Conservation (phyloP, 1,284 basidiomycete genomes). For the Puccinia novopanici region DNA sequence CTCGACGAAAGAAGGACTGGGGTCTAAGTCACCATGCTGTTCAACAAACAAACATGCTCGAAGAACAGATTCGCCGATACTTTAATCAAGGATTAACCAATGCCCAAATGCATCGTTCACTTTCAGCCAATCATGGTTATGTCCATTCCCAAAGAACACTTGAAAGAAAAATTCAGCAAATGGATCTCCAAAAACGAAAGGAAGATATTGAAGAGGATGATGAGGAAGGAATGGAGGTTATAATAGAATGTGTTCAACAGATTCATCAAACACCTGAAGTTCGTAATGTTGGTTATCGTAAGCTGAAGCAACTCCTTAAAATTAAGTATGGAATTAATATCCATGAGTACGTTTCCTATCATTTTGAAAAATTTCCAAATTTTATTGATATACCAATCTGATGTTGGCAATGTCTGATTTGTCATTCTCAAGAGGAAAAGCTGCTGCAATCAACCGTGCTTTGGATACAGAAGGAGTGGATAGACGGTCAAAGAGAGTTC, state of each 20-base stretch:
- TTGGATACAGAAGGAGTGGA: conserved; percentile 1
- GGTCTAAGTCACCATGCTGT: not conserved
- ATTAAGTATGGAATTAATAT: not conserved
- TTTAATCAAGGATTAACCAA: not conserved
- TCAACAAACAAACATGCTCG: not conserved
- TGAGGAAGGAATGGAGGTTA: not conserved
- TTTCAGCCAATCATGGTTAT: not conserved
- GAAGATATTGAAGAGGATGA: no score
- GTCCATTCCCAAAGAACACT: not conserved
- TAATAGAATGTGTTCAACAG: not conserved
- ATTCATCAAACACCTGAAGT: not conserved
- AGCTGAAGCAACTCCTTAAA: not conserved
- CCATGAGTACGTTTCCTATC: not conserved
- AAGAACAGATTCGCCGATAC: not conserved
- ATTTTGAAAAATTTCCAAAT: not conserved
- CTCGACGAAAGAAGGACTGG: not conserved
- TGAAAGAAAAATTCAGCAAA: not conserved
- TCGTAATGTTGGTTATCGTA: not conserved
- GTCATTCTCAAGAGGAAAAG: not conserved
- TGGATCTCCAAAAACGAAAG: not conserved
- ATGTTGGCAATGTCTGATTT: not conserved
- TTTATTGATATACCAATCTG: not conserved
- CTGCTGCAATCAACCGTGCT: not conserved
- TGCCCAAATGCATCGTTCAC: not conserved
- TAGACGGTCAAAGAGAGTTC: not conserved